Base-by-base conservation (phyloP, 306 rosid species). In the Sechiopsis laciniata region DNA sequence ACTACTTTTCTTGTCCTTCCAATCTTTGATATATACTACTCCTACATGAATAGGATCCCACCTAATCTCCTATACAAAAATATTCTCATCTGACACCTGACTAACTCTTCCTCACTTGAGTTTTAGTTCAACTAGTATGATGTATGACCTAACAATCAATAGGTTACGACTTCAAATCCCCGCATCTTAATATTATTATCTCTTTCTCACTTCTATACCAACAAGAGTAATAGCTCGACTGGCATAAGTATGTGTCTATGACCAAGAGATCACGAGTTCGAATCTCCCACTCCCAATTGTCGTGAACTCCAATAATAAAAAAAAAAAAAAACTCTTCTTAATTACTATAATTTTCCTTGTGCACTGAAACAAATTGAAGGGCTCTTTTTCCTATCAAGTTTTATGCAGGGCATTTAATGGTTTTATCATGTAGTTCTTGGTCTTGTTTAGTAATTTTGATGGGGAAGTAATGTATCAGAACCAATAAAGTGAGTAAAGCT, bases 371-470 rank as follows among this genome's bases (percentile, higher is more conserved):
- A 14, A 10, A 19, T 55, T 0, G n/a, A 24, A 59, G 14, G 40
- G n/a, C 65, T 22, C 17, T 59, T 59, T 59, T 12, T 7, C 65
- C 40, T 12, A 11, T 24, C 40, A 59, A 24, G 6, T 5, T 64
- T 50, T 64, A 17, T 64, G 6, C 51, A 63, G 21, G 12, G 40
- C 51, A 32, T 35, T 63, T 64, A 13, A 37, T 37, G 14, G 10
- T 64, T 64, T 64, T 14, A 17, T 64, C 37, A 32, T 32, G 52
- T 37, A 3, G 71, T 64, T 64, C 52, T n/a, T n/a, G 71, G 22
- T 4, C 14, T 64, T 37, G 70, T 37, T 64, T n/a, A n/a, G 51
- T 64, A 64, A 16, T 64, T 64, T 64, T 14, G 52, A 37, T 64
- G 52, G 21, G 69, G 50, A 32, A 16, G 21, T 35, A 7, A 62